Evolutionary conservation across 2,329 filamentous ascomycete species (phyloP).

Genomic region (Xylaria sp.): DNA sequence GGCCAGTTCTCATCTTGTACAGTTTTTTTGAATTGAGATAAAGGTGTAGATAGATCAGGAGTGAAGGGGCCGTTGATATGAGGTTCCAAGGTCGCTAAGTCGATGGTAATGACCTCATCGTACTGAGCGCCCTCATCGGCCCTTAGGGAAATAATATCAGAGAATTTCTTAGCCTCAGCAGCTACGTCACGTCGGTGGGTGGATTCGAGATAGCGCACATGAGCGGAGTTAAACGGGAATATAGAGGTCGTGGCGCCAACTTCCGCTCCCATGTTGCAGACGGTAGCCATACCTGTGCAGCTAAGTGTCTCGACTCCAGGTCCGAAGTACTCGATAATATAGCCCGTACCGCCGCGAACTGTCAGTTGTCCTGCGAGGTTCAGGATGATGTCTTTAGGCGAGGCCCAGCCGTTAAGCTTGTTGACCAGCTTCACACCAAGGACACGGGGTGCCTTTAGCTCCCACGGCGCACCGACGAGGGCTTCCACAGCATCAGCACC

Average conservation of each 20-base stretch:
- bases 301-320: conserved; percentile 89
- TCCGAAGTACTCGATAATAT: conserved; percentile 93
- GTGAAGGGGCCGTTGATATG: conserved; percentile 98
- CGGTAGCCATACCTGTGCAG: conserved; percentile 92
- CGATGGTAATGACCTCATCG: conserved; percentile 89
- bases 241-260: conserved; percentile 95
- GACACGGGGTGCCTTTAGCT: conserved; percentile 92
- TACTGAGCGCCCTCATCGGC: conserved; percentile 87
- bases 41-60: conserved; percentile 90
- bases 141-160: conserved; percentile 67
- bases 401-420: conserved; percentile 86
- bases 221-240: conserved; percentile 89
- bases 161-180: conserved; percentile 67
- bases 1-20: conserved; percentile 91
- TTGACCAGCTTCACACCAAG: conserved; percentile 87
- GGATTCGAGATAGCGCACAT: conserved; percentile 84
- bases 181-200: conserved; percentile 82
- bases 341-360: conserved; percentile 92
- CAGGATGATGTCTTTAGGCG: conserved; percentile 95
- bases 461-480: conserved; percentile 95
- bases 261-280: conserved; percentile 89
- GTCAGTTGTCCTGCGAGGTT: conserved; percentile 89
- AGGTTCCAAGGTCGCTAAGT: conserved; percentile 89
- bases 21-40: conserved; percentile 88
- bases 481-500: conserved; percentile 98